A percentile compares a stretch with the other conserved stretches of the same genome.
phyloP scores from a whole-genome alignment of 768 basidiomycete genomes.

The Multifurca ochricompacta region DNA sequence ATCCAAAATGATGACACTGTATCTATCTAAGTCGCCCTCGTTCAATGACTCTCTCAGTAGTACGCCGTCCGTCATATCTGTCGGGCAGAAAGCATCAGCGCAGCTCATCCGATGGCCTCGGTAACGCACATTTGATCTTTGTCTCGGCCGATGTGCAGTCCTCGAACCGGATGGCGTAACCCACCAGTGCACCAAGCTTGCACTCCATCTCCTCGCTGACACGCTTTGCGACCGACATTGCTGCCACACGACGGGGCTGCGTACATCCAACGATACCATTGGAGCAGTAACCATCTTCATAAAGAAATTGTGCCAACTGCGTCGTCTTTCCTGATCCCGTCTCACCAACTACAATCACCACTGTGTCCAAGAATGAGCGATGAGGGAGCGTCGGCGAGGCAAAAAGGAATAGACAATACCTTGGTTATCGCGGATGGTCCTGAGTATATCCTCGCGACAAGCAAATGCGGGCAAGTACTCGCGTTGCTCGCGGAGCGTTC shows the following conservation, averaged over 20 bases:
- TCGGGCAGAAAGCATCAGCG: neutral
- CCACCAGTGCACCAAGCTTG: slow-evolving; percentile 84
- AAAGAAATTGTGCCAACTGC: slow-evolving; percentile 88
- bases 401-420: slow-evolving; percentile 37
- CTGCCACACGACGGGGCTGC: slow-evolving; percentile 96
- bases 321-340: slow-evolving; percentile 99
- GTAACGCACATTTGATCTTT: slow-evolving; percentile 84
- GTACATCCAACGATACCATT: slow-evolving; percentile 94
- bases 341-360: slow-evolving; percentile 94
- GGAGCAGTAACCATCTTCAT: slow-evolving; percentile 92
- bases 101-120: neutral
- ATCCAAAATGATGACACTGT: slow-evolving; percentile 96
- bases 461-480: slow-evolving; percentile 98
- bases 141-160: slow-evolving; percentile 93
- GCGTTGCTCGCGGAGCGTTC: slow-evolving; percentile 89
- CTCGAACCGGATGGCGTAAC: slow-evolving; percentile 98
- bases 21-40: slow-evolving; percentile 96
- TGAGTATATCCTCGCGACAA: slow-evolving; percentile 87
- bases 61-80: slow-evolving; percentile 99
- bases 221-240: slow-evolving; percentile 99
- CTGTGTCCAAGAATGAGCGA: slow-evolving; percentile 33
- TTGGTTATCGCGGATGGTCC: slow-evolving; percentile 88
- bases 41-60: slow-evolving; percentile 96
- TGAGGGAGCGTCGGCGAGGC: neutral
- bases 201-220: slow-evolving; percentile 99